A percentile compares a stretch with the other conserved stretches of the same genome.
These are phyloP conservation scores for Phaeosphaeria sp. DNA, from an alignment of 2,329 filamentous ascomycete species.

Conservation along the genomic window DNA sequence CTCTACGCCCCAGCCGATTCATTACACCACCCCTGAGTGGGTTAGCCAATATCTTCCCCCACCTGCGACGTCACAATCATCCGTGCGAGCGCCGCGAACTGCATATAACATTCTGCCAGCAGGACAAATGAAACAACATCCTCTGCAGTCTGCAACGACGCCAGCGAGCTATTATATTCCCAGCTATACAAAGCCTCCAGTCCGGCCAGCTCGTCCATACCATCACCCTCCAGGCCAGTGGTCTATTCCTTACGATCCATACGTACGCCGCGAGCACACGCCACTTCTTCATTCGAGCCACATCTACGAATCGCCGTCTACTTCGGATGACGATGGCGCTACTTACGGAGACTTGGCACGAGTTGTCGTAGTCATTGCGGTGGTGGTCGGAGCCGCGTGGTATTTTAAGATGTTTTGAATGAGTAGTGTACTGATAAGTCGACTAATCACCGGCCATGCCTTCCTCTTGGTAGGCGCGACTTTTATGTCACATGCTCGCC, in stretches of 20 bases:
- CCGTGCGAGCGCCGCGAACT: no score
- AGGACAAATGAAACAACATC: no score
- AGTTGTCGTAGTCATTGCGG: not conserved
- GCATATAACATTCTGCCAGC: no score
- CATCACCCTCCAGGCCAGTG: not conserved
- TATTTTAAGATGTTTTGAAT: not conserved
- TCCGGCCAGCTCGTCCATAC: not conserved
- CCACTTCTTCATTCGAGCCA: not conserved
- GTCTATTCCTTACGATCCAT: not conserved
- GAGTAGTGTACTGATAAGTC: not conserved
- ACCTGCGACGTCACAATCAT: no score
- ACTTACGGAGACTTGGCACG: not conserved
- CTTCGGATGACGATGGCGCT: not conserved
- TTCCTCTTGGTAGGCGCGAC: no score
- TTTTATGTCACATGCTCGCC: no score
- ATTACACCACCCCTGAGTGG: not conserved
- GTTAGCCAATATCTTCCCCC: not conserved
- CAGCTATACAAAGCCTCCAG: not conserved
- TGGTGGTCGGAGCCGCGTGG: not conserved
- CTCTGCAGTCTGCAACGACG: no score
- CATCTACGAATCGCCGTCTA: not conserved
- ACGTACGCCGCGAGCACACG: not conserved
- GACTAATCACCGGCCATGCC: no score
- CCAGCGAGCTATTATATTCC: not conserved
- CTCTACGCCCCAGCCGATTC: not conserved